Percentiles rank a stretch among this genome's conserved stretches.
phyloP scores from a whole-genome alignment of 2,329 filamentous ascomycete species.

The Didymella segeticola region DNA sequence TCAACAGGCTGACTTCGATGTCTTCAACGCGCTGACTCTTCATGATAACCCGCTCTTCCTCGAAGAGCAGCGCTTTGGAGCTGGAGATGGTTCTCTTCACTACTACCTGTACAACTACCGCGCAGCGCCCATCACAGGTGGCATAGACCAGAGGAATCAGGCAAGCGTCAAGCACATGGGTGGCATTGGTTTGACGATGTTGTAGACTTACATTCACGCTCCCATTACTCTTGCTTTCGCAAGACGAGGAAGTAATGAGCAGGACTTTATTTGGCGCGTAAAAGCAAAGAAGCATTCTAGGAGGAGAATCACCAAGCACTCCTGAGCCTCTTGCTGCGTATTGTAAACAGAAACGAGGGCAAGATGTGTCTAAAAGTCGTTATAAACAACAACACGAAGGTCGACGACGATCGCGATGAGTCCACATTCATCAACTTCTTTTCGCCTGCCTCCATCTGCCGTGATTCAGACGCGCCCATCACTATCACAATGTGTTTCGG shows the following conservation, averaged over 20 bases:
- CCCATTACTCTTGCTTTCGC: no score
- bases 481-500: background rate
- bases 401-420: background rate
- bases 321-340: background rate
- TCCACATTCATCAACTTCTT: background rate
- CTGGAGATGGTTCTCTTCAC: constrained; percentile 91
- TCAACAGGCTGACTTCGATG: constrained; percentile 76
- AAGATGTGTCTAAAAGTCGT: background rate
- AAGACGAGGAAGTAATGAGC: background rate
- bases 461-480: background rate
- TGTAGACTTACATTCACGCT: constrained; percentile 53
- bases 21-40: constrained; percentile 93
- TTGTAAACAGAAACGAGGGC: background rate
- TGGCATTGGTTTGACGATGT: constrained; percentile 88
- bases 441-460: background rate
- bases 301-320: background rate
- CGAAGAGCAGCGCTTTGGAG: constrained; percentile 91
- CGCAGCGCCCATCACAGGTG: constrained; percentile 82
- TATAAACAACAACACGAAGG: background rate
- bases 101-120: constrained; percentile 99
- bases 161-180: constrained; percentile 80
- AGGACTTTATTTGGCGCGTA: background rate
- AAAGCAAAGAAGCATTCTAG: background rate
- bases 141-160: constrained; percentile 79
- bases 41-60: constrained; percentile 95